Conservation (phyloP, 176 grass and related monocot genomes). For the Cenchrus americanus region DNA sequence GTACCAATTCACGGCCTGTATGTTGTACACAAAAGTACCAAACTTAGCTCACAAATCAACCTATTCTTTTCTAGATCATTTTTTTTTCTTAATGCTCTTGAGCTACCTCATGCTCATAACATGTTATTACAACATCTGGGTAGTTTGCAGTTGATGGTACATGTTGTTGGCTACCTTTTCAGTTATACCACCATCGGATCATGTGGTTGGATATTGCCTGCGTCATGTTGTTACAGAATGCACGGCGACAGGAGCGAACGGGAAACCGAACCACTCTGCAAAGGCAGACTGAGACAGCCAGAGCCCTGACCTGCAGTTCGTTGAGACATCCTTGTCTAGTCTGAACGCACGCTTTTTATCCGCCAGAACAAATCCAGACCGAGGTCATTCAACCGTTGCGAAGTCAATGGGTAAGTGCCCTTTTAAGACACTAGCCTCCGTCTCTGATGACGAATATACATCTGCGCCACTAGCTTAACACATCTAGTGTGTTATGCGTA, state of each 20-base stretch:
- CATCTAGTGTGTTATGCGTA: background rate
- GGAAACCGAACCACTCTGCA: slow-evolving; percentile 1
- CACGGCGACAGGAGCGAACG: background rate
- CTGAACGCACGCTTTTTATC: slow-evolving; percentile 39
- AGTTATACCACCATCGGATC: background rate
- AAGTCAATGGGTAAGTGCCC: background rate
- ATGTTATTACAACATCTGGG: background rate
- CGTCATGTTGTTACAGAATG: background rate
- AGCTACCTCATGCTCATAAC: background rate
- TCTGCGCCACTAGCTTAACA: background rate
- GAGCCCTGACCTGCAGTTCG: background rate
- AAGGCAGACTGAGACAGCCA: background rate
- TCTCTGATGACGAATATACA: background rate
- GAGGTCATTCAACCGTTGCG: background rate
- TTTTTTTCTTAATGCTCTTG: background rate
- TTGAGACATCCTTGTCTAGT: slow-evolving; percentile 5
- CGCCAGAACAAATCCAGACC: background rate
- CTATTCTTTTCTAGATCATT: background rate
- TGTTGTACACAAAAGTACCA: slow-evolving; percentile 2
- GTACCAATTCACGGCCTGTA: slow-evolving; percentile 41
- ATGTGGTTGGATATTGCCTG: background rate
- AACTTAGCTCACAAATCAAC: slow-evolving; percentile 16
- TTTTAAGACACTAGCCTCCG: background rate
- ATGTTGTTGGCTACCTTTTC: background rate
- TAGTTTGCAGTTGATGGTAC: background rate